These are phyloP conservation scores for Acanthamoeba royreba DNA, from an alignment of 208 protist species.

Conservation along the genomic window DNA sequence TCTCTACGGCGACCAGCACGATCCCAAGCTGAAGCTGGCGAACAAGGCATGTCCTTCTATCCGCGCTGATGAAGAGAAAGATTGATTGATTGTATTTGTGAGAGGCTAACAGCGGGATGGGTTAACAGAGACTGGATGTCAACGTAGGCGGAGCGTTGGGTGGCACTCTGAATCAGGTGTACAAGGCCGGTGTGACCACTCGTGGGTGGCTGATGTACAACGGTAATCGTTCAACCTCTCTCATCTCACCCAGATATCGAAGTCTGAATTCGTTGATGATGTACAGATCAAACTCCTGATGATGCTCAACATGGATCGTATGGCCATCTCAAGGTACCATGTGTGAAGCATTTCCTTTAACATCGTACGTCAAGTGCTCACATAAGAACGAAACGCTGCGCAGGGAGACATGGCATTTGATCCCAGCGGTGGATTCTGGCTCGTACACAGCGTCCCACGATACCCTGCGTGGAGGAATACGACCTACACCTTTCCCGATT, in stretches of 20 bases:
- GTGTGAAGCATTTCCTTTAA: background rate
- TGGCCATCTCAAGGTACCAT: constrained; percentile 54
- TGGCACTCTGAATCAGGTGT: constrained; percentile 52
- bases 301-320: background rate
- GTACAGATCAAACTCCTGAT: background rate
- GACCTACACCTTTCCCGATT: constrained; percentile 50
- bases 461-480: constrained; percentile 4
- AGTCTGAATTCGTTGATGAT: background rate
- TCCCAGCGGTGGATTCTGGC: constrained; percentile 48
- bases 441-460: constrained; percentile 55
- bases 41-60: background rate
- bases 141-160: constrained; percentile 19
- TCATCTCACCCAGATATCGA: background rate
- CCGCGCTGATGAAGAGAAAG: background rate
- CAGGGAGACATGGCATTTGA: constrained; percentile 48
- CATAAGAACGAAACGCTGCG: no score
- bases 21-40: background rate
- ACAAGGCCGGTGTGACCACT: background rate
- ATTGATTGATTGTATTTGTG: no score
- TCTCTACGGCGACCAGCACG: constrained; percentile 50
- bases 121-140: constrained; percentile 30
- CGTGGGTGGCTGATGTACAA: constrained; percentile 61
- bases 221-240: background rate
- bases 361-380: background rate
- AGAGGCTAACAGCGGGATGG: no score